phyloP scores from a whole-genome alignment of 1,139 yeast species.

The Schwanniomyces etchellsii region DNA sequence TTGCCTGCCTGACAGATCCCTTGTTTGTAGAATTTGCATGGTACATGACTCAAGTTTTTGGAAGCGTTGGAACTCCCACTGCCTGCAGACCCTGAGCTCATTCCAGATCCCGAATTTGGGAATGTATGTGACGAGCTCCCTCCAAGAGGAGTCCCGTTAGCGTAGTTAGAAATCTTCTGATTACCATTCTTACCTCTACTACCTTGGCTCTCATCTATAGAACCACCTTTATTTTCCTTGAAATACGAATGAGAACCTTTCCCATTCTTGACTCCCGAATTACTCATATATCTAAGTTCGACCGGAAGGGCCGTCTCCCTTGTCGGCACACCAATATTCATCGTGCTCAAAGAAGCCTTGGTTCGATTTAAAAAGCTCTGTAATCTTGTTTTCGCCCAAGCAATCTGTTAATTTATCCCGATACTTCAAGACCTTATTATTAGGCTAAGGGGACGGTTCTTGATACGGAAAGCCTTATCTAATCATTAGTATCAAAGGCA shows the following conservation, averaged over 20 bases:
- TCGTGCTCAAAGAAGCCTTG: background rate
- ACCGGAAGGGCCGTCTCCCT: background rate
- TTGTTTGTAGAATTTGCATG: conserved; percentile 87
- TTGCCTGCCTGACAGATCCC: conserved; percentile 94
- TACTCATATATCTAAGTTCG: background rate
- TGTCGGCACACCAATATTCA: background rate
- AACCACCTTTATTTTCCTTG: no score
- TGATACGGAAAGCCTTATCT: conserved; percentile 3
- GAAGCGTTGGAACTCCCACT: conserved; percentile 10
- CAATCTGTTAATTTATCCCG: no score
- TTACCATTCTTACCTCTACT: background rate
- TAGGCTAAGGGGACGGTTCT: background rate
- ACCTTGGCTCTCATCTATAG: background rate
- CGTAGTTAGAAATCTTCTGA: conserved; percentile 2
- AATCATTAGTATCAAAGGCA: conserved; percentile 4
- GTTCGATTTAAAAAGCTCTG: no score
- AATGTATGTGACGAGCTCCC: conserved; percentile 19
- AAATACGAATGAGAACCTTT: background rate
- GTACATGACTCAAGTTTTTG: conserved; percentile 77
- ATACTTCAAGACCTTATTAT: background rate
- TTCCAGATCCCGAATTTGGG: conserved; percentile 41
- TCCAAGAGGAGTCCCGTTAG: conserved; percentile 4
- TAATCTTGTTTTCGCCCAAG: no score
- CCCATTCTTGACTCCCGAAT: background rate
- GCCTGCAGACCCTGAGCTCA: conserved; percentile 17